Evolutionary conservation across 1,139 yeast species (phyloP).

Genomic region (Saccharomyces pastorianus): DNA sequence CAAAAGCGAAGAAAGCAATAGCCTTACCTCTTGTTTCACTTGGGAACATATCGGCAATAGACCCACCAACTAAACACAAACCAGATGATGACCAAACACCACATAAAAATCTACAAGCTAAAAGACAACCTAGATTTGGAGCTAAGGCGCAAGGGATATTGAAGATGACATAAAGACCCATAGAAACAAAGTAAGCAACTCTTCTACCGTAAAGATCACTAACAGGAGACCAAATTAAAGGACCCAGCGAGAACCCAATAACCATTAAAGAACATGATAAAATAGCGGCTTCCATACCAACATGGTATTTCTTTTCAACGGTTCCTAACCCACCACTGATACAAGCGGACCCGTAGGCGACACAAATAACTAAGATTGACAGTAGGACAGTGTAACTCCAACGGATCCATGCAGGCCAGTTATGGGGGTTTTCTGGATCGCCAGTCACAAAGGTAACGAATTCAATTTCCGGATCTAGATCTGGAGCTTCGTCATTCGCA

Average conservation of each 20-base stretch:
- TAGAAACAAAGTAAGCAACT: conserved; percentile 70
- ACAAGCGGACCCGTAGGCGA: conserved; percentile 85
- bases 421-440: conserved; percentile 82
- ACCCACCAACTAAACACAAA: conserved; percentile 78
- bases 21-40: conserved; percentile 77
- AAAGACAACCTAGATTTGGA: conserved; percentile 69
- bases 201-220: conserved; percentile 81
- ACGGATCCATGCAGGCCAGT: conserved; percentile 54
- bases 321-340: conserved; percentile 72
- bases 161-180: conserved; percentile 65
- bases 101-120: conserved; percentile 74
- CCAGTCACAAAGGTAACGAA: conserved; percentile 68
- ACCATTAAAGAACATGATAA: conserved; percentile 81
- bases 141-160: conserved; percentile 86
- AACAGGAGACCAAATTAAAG: conserved; percentile 84
- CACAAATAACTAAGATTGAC: conserved; percentile 66
- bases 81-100: conserved; percentile 88
- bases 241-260: conserved; percentile 79
- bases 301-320: conserved; percentile 55
- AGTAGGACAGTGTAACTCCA: conserved; percentile 63
- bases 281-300: conserved; percentile 68
- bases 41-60: conserved; percentile 77
- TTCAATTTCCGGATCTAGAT: conserved; percentile 58
- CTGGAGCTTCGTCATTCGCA: conserved; percentile 13
- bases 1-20: conserved; percentile 82